Conservation (phyloP, 1,284 basidiomycete genomes). For the Ceratobasidium theobromae region DNA sequence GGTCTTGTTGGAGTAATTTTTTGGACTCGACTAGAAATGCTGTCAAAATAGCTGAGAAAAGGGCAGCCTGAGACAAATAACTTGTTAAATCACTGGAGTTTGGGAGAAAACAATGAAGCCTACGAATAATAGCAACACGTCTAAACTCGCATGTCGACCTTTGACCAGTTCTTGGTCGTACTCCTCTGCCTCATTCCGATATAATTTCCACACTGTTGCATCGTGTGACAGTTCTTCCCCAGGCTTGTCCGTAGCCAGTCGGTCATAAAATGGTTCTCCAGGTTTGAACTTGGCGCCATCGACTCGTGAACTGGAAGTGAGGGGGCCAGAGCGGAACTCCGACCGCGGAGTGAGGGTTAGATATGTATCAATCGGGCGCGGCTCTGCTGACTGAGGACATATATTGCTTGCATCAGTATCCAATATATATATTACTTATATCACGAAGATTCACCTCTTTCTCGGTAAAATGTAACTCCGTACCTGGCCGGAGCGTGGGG, state of each 20-base stretch:
- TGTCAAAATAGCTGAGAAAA: constrained; percentile 29
- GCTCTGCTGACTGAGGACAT: constrained; percentile 2
- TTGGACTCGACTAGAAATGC: constrained; percentile 29
- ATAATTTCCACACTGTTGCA: constrained; percentile 23
- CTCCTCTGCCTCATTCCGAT: constrained; percentile 12
- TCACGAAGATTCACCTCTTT: neutral
- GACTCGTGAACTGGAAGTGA: neutral
- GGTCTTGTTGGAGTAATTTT: constrained; percentile 15
- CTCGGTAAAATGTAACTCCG: constrained; percentile 7
- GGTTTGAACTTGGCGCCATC: constrained; percentile 2
- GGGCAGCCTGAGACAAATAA: constrained; percentile 1
- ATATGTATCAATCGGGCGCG: constrained; percentile 8
- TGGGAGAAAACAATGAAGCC: neutral
- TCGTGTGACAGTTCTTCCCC: constrained; percentile 13
- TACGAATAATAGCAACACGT: constrained; percentile 23
- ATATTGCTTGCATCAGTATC: neutral
- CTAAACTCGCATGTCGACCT: constrained; percentile 22
- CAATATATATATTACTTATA: neutral
- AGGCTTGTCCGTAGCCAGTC: neutral
- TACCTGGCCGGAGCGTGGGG: neutral
- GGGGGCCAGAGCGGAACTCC: neutral
- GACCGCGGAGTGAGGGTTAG: neutral
- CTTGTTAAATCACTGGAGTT: neutral
- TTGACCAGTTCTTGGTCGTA: constrained; percentile 28
- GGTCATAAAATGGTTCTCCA: constrained; percentile 5